These are phyloP conservation scores for Candida schatavii DNA, from an alignment of 805 yeast genomes.

Conservation along the genomic window DNA sequence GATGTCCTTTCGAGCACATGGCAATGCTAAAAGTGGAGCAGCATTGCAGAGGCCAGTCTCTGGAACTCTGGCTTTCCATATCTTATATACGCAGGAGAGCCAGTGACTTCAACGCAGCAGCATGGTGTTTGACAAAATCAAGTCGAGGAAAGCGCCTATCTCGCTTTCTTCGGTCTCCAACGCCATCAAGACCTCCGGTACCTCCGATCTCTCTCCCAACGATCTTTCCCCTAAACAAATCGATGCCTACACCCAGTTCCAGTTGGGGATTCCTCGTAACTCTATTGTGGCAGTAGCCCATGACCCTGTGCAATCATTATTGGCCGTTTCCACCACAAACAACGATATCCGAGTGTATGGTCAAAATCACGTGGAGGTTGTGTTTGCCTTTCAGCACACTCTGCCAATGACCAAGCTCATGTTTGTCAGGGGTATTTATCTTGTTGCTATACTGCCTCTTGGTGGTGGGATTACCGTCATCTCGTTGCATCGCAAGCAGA, in stretches of 20 bases:
- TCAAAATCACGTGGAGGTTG: slow-evolving; percentile 73
- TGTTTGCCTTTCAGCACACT: slow-evolving; percentile 50
- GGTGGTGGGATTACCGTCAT: slow-evolving; percentile 62
- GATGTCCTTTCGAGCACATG: no score
- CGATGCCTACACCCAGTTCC: slow-evolving; percentile 24
- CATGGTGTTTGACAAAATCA: slow-evolving; percentile 35
- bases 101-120: no score
- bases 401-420: slow-evolving; percentile 52
- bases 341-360: slow-evolving; percentile 81
- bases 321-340: slow-evolving; percentile 73
- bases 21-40: no score
- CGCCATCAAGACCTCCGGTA: slow-evolving; percentile 34
- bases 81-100: no score
- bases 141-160: slow-evolving; percentile 40
- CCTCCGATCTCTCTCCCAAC: slow-evolving; percentile 27
- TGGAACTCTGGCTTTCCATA: no score
- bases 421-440: slow-evolving; percentile 77
- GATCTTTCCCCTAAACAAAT: slow-evolving; percentile 31
- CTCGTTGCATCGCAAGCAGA: slow-evolving; percentile 61
- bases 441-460: slow-evolving; percentile 64
- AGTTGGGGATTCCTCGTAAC: slow-evolving; percentile 49
- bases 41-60: no score
- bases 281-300: slow-evolving; percentile 64
- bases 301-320: slow-evolving; percentile 84
- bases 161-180: slow-evolving; percentile 41